Evolutionary conservation across 495 filamentous ascomycete species (phyloP).

Genomic region (Lepraria neglecta): DNA sequence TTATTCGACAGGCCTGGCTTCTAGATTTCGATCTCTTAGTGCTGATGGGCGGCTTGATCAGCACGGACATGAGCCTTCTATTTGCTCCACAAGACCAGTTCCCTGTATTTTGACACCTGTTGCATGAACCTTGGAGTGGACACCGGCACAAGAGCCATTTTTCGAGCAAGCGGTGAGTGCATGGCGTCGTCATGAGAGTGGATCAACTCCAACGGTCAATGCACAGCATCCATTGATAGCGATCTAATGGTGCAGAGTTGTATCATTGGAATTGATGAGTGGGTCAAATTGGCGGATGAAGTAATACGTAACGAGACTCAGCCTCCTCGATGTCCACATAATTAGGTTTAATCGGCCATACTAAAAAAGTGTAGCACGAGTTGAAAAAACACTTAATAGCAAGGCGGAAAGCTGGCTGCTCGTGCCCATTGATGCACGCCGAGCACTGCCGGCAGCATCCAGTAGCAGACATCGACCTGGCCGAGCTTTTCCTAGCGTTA

Average conservation of each 20-base stretch:
- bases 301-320: constrained; percentile 7
- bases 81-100: not conserved
- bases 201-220: not conserved
- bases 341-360: constrained; percentile 1
- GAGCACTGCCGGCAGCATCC: not conserved
- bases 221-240: not conserved
- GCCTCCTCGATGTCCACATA: not conserved
- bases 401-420: constrained; percentile 2
- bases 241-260: not conserved
- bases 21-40: not conserved
- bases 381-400: not conserved
- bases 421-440: not conserved
- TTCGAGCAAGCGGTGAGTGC: constrained; percentile 2
- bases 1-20: not conserved
- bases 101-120: not conserved
- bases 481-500: not conserved
- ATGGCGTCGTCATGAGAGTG: not conserved
- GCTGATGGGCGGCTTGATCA: constrained; percentile 12
- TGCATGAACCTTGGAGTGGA: not conserved
- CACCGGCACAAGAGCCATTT: not conserved
- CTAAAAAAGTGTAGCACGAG: not conserved
- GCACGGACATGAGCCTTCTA: constrained; percentile 9
- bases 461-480: not conserved
- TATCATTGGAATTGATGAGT: not conserved
- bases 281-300: not conserved